Conservation (phyloP, 371 early-diverging fungal genomes). For the Modicella reniformis region DNA sequence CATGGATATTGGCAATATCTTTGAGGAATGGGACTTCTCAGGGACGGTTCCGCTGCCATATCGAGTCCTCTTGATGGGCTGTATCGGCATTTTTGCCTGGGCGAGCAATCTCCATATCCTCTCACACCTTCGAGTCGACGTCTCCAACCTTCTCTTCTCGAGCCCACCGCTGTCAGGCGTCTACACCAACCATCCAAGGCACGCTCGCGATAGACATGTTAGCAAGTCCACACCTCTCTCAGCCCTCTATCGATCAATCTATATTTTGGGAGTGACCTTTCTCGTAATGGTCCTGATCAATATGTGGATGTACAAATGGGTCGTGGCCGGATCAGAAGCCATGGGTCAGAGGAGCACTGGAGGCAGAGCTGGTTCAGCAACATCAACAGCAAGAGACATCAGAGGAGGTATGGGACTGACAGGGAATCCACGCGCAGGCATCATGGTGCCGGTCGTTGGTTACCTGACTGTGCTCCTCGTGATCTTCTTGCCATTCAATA, state of each 20-base stretch:
- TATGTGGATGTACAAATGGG: constrained; percentile 57
- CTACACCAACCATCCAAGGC: constrained; percentile 50
- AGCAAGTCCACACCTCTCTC: constrained; percentile 38
- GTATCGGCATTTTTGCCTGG: constrained; percentile 84
- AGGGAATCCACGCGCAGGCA: constrained; percentile 44
- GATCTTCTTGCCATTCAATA: constrained; percentile 65
- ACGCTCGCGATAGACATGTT: constrained; percentile 27
- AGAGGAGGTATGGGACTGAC: constrained; percentile 44
- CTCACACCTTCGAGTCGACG: constrained; percentile 67
- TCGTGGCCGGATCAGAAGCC: constrained; percentile 35
- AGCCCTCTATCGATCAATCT: constrained; percentile 45
- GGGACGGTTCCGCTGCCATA: constrained; percentile 67
- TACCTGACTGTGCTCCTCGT: constrained; percentile 63
- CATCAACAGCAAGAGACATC: neutral
- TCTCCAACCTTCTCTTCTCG: constrained; percentile 60
- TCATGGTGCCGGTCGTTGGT: constrained; percentile 59
- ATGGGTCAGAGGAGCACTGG: neutral
- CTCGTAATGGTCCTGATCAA: constrained; percentile 45
- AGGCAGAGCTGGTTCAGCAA: constrained; percentile 1
- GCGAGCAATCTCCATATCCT: constrained; percentile 77
- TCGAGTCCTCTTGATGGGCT: constrained; percentile 74
- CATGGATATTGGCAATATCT: constrained; percentile 57
- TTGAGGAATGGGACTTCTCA: constrained; percentile 55
- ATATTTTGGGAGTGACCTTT: constrained; percentile 41
- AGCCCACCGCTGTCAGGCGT: constrained; percentile 53